Evolutionary conservation across 768 basidiomycete species (phyloP).

Genomic region (Agrocybe chaxingu): DNA sequence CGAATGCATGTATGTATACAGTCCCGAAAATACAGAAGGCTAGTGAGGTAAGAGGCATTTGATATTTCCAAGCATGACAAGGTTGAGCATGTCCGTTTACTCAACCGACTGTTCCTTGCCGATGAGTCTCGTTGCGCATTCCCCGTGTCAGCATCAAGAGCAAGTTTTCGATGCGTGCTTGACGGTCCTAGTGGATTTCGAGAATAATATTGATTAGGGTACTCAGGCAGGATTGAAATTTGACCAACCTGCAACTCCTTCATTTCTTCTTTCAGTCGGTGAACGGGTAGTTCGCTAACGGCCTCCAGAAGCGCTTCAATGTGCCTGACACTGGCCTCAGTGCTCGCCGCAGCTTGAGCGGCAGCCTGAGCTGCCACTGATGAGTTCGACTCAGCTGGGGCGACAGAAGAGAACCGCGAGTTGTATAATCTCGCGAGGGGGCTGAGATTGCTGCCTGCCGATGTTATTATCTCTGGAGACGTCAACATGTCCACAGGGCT

Average conservation of each 20-base stretch:
- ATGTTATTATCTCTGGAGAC: slow-evolving; percentile 14
- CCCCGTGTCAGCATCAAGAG: slow-evolving; percentile 66
- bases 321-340: slow-evolving; percentile 46
- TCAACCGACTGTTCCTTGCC: slow-evolving; percentile 17
- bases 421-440: slow-evolving; percentile 50
- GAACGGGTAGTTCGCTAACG: slow-evolving; percentile 60
- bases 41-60: too few species aligned
- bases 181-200: slow-evolving; percentile 49
- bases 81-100: neutral
- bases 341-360: slow-evolving; percentile 22
- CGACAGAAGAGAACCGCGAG: slow-evolving; percentile 12
- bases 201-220: neutral
- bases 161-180: slow-evolving; percentile 74
- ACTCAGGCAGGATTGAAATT: too few species aligned
- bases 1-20: too few species aligned
- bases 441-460: slow-evolving; percentile 29
- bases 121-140: slow-evolving; percentile 46
- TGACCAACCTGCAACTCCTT: slow-evolving; percentile 70
- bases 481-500: slow-evolving; percentile 13
- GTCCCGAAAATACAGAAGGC: too few species aligned
- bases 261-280: slow-evolving; percentile 73
- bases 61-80: too few species aligned
- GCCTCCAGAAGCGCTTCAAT: slow-evolving; percentile 65
- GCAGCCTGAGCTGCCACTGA: slow-evolving; percentile 11
- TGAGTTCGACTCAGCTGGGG: slow-evolving; percentile 11